Evolutionary conservation across 2,329 filamentous ascomycete genomes (phyloP).

Genomic region (Coniochaeta sp.): DNA sequence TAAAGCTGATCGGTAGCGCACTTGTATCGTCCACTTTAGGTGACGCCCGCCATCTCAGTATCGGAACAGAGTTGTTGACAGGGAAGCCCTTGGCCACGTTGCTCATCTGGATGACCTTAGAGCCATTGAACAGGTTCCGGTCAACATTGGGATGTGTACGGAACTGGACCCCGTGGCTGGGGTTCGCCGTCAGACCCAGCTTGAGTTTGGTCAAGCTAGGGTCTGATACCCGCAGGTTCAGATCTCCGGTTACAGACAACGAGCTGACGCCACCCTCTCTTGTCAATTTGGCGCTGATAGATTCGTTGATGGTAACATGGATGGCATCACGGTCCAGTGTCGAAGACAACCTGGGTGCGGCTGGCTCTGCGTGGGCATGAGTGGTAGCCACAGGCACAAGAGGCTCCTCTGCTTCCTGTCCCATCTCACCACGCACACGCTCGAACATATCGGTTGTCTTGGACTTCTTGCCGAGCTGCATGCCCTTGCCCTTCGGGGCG

Average conservation of each 20-base stretch:
- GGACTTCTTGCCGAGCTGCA: constrained; percentile 98
- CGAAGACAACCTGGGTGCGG: constrained; percentile 52
- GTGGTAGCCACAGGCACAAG: constrained; percentile 54
- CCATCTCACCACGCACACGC: constrained; percentile 84
- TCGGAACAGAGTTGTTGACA: constrained; percentile 85
- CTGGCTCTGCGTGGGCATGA: constrained; percentile 42
- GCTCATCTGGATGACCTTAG: constrained; percentile 82
- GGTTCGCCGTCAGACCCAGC: constrained; percentile 67
- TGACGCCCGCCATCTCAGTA: constrained; percentile 84
- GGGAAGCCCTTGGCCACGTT: constrained; percentile 86
- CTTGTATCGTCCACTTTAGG: constrained; percentile 74
- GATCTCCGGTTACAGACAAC: constrained; percentile 83
- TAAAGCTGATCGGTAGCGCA: constrained; percentile 88
- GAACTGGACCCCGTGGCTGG: constrained; percentile 82
- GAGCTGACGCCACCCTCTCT: constrained; percentile 82
- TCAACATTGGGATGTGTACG: constrained; percentile 96
- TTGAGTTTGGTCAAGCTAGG: constrained; percentile 86
- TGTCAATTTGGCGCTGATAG: constrained; percentile 83
- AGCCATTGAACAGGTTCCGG: constrained; percentile 74
- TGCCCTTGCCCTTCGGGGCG: constrained; percentile 86
- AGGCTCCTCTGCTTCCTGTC: constrained; percentile 78
- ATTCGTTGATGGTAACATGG: constrained; percentile 79
- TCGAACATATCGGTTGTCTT: constrained; percentile 98
- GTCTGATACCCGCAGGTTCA: constrained; percentile 86
- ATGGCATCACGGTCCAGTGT: constrained; percentile 76